These are phyloP conservation scores for Neophaeococcomyces mojaviensis DNA, from an alignment of 2,329 filamentous ascomycete genomes.

Conservation along the genomic window DNA sequence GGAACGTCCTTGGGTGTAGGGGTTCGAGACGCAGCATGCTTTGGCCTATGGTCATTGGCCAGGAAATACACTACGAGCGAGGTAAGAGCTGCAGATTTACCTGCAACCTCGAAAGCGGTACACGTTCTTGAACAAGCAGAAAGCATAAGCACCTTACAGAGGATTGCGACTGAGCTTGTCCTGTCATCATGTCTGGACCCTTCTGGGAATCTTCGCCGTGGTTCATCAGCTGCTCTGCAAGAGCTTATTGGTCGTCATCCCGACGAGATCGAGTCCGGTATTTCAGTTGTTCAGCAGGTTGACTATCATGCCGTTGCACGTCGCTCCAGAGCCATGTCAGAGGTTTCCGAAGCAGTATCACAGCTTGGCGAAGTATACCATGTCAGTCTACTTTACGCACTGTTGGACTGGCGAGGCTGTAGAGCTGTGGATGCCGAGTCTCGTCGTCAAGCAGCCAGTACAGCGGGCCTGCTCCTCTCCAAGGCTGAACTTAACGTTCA, in stretches of 20 bases:
- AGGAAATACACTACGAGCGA: conserved; percentile 78
- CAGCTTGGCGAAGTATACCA: conserved; percentile 59
- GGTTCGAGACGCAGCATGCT: conserved; percentile 90
- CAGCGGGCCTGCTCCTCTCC: conserved; percentile 50
- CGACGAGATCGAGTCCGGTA: conserved; percentile 72
- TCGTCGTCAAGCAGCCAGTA: conserved; percentile 61
- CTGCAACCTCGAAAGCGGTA: conserved; percentile 16
- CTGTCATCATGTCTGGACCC: conserved; percentile 78
- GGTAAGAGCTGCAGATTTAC: conserved; percentile 46
- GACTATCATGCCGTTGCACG: conserved; percentile 91
- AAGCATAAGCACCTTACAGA: conserved; percentile 47
- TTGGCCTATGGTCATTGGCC: conserved; percentile 88
- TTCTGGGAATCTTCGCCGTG: conserved; percentile 85
- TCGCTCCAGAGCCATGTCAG: conserved; percentile 70
- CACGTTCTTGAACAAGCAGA: conserved; percentile 5
- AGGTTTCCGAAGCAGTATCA: conserved; percentile 65
- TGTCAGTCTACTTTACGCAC: conserved; percentile 58
- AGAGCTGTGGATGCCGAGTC: conserved; percentile 68
- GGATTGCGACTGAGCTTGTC: conserved; percentile 73
- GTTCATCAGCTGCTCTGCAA: conserved; percentile 86
- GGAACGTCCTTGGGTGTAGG: conserved; percentile 82
- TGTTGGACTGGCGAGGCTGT: conserved; percentile 83
- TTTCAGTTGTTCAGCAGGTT: conserved; percentile 76
- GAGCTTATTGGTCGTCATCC: conserved; percentile 91
- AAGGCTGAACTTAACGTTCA: conserved; percentile 1